These are phyloP conservation scores for Pisolithus orientalis DNA, from an alignment of 768 basidiomycete species.

Conservation along the genomic window DNA sequence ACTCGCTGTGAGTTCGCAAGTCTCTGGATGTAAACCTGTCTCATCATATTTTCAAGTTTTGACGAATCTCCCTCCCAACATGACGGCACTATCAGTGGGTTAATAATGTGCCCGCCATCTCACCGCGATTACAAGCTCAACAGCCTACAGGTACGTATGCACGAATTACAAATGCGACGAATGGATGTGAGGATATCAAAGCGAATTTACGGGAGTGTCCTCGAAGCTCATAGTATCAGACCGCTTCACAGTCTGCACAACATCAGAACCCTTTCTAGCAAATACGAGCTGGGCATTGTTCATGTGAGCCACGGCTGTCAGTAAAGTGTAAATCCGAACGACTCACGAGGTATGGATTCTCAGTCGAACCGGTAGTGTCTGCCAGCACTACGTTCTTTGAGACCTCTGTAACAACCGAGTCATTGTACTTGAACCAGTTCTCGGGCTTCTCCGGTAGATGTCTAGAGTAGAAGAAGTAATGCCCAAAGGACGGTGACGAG, in stretches of 20 bases:
- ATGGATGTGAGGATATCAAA: constrained; percentile 22
- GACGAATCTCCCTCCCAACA: background rate
- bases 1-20: constrained; percentile 6
- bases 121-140: constrained; percentile 2
- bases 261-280: constrained; percentile 69
- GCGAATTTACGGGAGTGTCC: constrained; percentile 22
- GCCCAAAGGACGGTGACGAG: constrained; percentile 79
- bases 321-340: constrained; percentile 1
- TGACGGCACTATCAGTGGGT: background rate
- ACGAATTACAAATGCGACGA: constrained; percentile 5
- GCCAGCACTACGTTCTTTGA: constrained; percentile 78
- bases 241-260: constrained; percentile 78
- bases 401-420: constrained; percentile 76
- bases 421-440: constrained; percentile 95
- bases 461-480: constrained; percentile 95
- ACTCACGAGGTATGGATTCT: constrained; percentile 84
- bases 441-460: constrained; percentile 76
- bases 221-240: constrained; percentile 31
- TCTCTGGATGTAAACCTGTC: background rate
- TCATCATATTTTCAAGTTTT: background rate
- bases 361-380: constrained; percentile 85
- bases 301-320: background rate
- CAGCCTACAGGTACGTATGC: constrained; percentile 8
- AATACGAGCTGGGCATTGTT: constrained; percentile 61
- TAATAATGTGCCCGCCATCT: background rate